Evolutionary conservation across 306 rosid genomes (phyloP), one percentile per base, ranked within the genome.

Genomic region (Fagus sylvatica): DNA sequence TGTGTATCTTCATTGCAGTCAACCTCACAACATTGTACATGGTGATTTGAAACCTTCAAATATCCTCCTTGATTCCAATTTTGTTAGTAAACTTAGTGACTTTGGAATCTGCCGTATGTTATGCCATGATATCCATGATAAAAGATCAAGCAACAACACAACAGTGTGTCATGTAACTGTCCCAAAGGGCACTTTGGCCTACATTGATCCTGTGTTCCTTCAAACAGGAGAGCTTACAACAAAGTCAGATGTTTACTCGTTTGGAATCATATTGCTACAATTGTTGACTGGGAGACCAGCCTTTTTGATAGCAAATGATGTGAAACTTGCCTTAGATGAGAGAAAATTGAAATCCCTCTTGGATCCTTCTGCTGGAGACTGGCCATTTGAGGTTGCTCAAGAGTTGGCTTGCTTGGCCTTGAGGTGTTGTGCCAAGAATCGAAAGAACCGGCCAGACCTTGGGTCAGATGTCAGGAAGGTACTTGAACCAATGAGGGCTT

Each of bases 21-120:
- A 81, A 69, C 89, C 91, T 59, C 83, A 88, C 67, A 57, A 79
- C 76, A 69, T 88, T 5, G 84, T 85, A 49, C 89, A 88, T 17
- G 88, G 91, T 51, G 91, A 88, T 73, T 64, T 88, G 82, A 88
- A 88, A 53, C 89, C 91, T 6, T 76, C 84, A 28, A 88, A 88
- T 53, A 54, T 88, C 48, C 83, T 88, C 51, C 89, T 88, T 13
- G 89, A 85, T 76, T 76, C 73, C 34, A 76, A 83, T 64, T 83
- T 69, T 55, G 84, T 73, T 17, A 72, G 89, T 82, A 88, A 88
- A 71, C 91, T 88, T 13, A 81, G 91, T 7, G 91, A 88, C 79
- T 88, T 88, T 43, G 89, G 91, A n/a, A 88, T 85, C 74, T 78
- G 86, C 53, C 87, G 84, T 37, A 71, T 83, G 16, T 78, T 85